These are phyloP conservation scores for Salix suchowensis DNA, from an alignment of 345 rosid genomes.

Conservation along the genomic window DNA sequence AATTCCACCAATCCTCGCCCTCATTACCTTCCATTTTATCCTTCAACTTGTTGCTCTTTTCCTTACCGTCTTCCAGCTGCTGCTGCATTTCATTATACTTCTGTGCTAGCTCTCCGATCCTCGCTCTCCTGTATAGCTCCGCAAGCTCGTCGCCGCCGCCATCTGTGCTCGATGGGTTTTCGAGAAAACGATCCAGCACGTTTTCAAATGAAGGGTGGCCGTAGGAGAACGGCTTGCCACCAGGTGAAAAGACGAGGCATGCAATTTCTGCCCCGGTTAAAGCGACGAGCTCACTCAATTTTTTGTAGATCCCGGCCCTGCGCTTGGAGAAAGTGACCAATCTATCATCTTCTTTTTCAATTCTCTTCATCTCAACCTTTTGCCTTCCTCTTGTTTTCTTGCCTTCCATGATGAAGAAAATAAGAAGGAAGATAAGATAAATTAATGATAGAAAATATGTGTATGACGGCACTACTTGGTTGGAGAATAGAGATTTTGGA, in stretches of 20 bases:
- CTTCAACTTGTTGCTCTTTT: background rate
- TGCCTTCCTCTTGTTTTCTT: slow-evolving; percentile 17
- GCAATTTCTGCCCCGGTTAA: slow-evolving; percentile 6
- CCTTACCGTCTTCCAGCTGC: slow-evolving; percentile 17
- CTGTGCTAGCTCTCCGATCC: slow-evolving; percentile 14
- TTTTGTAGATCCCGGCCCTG: slow-evolving; percentile 33
- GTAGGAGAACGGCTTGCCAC: slow-evolving; percentile 12
- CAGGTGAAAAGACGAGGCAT: background rate
- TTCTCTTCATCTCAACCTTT: slow-evolving; percentile 14
- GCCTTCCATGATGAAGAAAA: slow-evolving; percentile 1
- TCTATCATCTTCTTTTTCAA: slow-evolving; percentile 9
- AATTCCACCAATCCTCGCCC: slow-evolving; percentile 21
- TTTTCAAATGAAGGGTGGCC: slow-evolving; percentile 10
- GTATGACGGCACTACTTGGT: no score
- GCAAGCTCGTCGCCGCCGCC: slow-evolving; percentile 7
- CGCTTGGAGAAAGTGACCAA: slow-evolving; percentile 33
- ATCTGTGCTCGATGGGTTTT: background rate
- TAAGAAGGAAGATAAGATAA: no score
- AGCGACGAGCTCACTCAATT: slow-evolving; percentile 29
- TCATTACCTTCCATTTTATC: background rate
- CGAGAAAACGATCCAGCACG: slow-evolving; percentile 15
- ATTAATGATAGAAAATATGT: no score
- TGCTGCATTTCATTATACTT: background rate
- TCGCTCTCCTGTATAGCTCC: slow-evolving; percentile 26
- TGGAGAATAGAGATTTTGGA: no score